Percentiles rank a stretch among this genome's conserved stretches.
Conservation (phyloP, 2,329 filamentous ascomycete species). For the Fusarium nisikadoi region DNA sequence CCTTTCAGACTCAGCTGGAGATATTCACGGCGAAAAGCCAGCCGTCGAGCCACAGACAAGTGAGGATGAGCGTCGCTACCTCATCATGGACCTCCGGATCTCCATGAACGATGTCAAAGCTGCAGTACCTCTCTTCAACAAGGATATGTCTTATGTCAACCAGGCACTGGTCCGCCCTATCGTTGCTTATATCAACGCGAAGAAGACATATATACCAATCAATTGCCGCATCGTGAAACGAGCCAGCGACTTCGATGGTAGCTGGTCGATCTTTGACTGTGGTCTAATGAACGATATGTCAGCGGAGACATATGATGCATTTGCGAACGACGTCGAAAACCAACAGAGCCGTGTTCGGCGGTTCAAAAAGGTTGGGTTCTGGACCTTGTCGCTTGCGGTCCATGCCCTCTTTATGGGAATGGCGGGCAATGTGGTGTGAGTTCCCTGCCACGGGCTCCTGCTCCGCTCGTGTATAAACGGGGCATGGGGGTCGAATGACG, state of each 20-base stretch:
- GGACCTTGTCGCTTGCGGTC: slow-evolving; percentile 91
- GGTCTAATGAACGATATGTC: slow-evolving; percentile 94
- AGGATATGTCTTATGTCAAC: slow-evolving; percentile 93
- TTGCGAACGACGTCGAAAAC: slow-evolving; percentile 89
- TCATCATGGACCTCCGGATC: slow-evolving; percentile 94
- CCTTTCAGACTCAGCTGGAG: slow-evolving; percentile 46
- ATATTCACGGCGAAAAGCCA: slow-evolving; percentile 15
- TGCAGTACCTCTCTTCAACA: slow-evolving; percentile 90
- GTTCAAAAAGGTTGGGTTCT: slow-evolving; percentile 95
- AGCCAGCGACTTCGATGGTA: slow-evolving; percentile 88
- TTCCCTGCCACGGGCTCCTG: neutral
- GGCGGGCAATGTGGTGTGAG: slow-evolving; percentile 78
- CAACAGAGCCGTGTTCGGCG: slow-evolving; percentile 86
- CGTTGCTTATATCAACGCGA: slow-evolving; percentile 97
- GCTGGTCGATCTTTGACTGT: slow-evolving; percentile 94
- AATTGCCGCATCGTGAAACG: slow-evolving; percentile 94
- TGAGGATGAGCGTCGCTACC: slow-evolving; percentile 76
- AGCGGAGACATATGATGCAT: slow-evolving; percentile 93
- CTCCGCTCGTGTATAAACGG: slow-evolving; percentile 14
- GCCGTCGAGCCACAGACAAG: slow-evolving; percentile 11
- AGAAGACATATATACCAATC: slow-evolving; percentile 94
- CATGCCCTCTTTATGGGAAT: slow-evolving; percentile 96
- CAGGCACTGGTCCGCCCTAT: slow-evolving; percentile 95
- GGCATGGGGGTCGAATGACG: slow-evolving; percentile 10
- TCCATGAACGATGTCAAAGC: slow-evolving; percentile 96